Evolutionary conservation across 2,329 filamentous ascomycete species (phyloP).

Genomic region (Fusarium incarnatum): DNA sequence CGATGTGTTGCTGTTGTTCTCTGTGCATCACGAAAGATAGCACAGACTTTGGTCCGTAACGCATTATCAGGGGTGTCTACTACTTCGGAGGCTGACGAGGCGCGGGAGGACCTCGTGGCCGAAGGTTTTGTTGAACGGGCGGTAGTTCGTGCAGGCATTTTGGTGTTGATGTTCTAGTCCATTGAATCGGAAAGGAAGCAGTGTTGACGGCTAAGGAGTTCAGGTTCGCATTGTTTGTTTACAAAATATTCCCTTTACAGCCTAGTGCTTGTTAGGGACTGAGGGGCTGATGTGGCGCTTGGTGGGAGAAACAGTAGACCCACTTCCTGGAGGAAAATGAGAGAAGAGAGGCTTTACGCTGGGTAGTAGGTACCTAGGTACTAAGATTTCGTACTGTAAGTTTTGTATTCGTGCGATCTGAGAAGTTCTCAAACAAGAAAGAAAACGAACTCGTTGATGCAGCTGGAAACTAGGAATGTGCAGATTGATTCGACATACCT

Average conservation of each 20-base stretch:
- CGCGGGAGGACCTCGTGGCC: conserved; percentile 60
- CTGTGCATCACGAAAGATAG: conserved; percentile 84
- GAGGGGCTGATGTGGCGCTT: conserved; percentile 18
- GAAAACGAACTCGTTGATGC: neutral
- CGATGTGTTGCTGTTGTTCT: conserved; percentile 89
- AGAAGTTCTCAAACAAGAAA: neutral
- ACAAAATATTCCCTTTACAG: conserved; percentile 51
- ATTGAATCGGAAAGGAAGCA: conserved; percentile 5
- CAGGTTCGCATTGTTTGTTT: conserved; percentile 40
- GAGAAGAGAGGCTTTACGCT: neutral
- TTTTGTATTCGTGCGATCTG: neutral
- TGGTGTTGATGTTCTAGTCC: conserved; percentile 16
- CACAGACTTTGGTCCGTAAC: conserved; percentile 78
- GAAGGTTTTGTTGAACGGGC: conserved; percentile 61
- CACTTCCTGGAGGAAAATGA: neutral
- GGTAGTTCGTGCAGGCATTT: conserved; percentile 64
- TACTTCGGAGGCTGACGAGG: conserved; percentile 73
- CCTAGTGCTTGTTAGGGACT: conserved; percentile 38
- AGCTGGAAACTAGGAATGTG: neutral
- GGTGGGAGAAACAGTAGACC: neutral
- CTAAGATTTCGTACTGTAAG: neutral
- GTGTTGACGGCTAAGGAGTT: conserved; percentile 12
- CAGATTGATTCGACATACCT: neutral
- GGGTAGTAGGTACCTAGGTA: no score
- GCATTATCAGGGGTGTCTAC: conserved; percentile 77